Evolutionary conservation across 2,329 filamentous ascomycete species (phyloP).

Genomic region (Aspergillus uvarum): DNA sequence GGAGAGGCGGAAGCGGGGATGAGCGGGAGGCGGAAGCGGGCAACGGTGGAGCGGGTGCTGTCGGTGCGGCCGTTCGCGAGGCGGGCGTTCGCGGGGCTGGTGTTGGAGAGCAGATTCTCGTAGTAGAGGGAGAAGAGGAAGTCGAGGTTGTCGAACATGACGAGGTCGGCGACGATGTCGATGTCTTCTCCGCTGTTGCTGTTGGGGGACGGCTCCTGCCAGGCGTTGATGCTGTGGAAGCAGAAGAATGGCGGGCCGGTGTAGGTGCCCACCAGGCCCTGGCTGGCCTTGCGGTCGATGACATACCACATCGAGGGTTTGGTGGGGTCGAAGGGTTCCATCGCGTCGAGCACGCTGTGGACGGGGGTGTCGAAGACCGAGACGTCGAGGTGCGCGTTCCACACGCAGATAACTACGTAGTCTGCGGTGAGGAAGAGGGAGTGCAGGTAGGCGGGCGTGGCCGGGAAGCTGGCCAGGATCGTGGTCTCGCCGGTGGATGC

Average conservation of each 20-base stretch:
- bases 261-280: constrained; percentile 68
- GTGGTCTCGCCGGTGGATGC: constrained; percentile 64
- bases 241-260: constrained; percentile 69
- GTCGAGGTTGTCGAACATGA: constrained; percentile 64
- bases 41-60: constrained; percentile 22
- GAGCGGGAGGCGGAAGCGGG: constrained; percentile 40
- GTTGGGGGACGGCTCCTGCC: constrained; percentile 56
- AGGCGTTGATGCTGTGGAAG: constrained; percentile 79
- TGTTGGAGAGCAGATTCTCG: constrained; percentile 62
- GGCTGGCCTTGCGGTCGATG: constrained; percentile 62
- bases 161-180: constrained; percentile 65
- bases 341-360: constrained; percentile 58
- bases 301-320: constrained; percentile 69
- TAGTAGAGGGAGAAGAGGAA: constrained; percentile 69
- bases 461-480: constrained; percentile 66
- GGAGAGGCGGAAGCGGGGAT: constrained; percentile 26
- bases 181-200: no score
- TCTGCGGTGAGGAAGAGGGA: constrained; percentile 72
- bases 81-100: constrained; percentile 44
- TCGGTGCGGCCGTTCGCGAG: constrained; percentile 35
- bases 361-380: background rate
- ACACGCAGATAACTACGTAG: constrained; percentile 72
- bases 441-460: constrained; percentile 71
- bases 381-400: constrained; percentile 63
- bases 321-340: constrained; percentile 61